These are phyloP conservation scores for Fagopyrum esculentum DNA, from an alignment of 148 eudicot genomes.

Conservation along the genomic window DNA sequence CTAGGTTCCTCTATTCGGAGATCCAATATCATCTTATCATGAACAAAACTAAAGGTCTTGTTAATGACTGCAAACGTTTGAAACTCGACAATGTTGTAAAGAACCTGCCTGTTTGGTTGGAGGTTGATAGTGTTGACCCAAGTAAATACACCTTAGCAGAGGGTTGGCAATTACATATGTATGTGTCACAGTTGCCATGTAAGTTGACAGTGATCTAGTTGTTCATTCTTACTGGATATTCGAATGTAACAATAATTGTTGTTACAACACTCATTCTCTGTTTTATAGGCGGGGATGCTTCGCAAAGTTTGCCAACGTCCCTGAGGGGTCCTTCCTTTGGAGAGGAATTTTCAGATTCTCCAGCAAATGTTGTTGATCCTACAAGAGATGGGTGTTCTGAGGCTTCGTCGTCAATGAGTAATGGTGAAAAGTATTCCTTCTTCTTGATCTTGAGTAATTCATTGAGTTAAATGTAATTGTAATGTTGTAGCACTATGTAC, in stretches of 20 bases:
- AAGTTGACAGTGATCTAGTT: constrained; percentile 16
- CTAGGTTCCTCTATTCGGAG: constrained; percentile 74
- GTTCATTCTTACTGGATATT: not conserved
- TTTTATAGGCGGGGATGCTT: constrained; percentile 63
- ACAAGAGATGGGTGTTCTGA: constrained; percentile 20
- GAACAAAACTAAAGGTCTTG: not conserved
- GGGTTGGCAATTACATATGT: constrained; percentile 79
- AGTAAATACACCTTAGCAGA: constrained; percentile 49
- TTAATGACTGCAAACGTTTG: constrained; percentile 14
- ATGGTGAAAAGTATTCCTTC: constrained; percentile 36
- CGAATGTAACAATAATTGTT: not conserved
- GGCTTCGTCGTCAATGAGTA: constrained; percentile 15
- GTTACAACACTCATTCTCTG: not conserved
- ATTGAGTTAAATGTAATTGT: not conserved
- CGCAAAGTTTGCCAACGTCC: constrained; percentile 44
- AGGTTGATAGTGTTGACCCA: constrained; percentile 25
- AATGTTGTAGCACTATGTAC: not conserved
- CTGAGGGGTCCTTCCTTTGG: constrained; percentile 36
- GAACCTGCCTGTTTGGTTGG: constrained; percentile 38
- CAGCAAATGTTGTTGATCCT: constrained; percentile 13
- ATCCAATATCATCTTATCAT: constrained; percentile 26
- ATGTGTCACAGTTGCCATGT: constrained; percentile 96
- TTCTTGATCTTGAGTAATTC: constrained; percentile 9
- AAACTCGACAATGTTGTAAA: constrained; percentile 18
- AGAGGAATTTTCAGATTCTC: constrained; percentile 21